phyloP scores from a whole-genome alignment of 2,329 filamentous ascomycete genomes.

The Cordyceps javanica region DNA sequence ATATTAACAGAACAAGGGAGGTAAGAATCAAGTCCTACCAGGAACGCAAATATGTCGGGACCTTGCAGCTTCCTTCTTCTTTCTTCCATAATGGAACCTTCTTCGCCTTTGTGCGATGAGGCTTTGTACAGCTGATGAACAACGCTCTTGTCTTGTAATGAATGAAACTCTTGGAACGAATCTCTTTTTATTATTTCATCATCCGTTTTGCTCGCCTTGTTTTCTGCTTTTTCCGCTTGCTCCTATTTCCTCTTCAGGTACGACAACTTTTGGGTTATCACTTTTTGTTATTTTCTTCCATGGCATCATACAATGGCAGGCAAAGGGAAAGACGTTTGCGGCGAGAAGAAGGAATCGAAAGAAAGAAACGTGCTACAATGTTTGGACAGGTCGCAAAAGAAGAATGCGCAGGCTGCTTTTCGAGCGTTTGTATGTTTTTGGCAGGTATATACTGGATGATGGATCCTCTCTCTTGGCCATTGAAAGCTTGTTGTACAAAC shows the following conservation, averaged over 20 bases:
- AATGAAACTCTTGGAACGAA: conserved; percentile 31
- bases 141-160: conserved; percentile 29
- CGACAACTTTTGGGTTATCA: conserved; percentile 1
- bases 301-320: conserved; percentile 8
- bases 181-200: conserved; percentile 23
- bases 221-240: background rate
- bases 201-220: conserved; percentile 13
- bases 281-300: conserved; percentile 4
- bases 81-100: background rate
- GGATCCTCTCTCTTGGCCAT: background rate
- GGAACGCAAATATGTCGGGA: background rate
- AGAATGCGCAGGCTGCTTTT: conserved; percentile 2
- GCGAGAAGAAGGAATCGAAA: background rate
- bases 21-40: background rate
- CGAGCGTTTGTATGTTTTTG: conserved; percentile 3
- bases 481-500: background rate
- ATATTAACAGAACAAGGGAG: conserved; percentile 8
- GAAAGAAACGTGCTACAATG: conserved; percentile 2
- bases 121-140: background rate
- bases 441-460: background rate
- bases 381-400: conserved; percentile 13
- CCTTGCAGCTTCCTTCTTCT: background rate
- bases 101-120: background rate
- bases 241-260: background rate
- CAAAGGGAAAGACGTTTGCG: background rate